phyloP scores from a whole-genome alignment of 345 rosid species.

The Iberis pinnata region DNA sequence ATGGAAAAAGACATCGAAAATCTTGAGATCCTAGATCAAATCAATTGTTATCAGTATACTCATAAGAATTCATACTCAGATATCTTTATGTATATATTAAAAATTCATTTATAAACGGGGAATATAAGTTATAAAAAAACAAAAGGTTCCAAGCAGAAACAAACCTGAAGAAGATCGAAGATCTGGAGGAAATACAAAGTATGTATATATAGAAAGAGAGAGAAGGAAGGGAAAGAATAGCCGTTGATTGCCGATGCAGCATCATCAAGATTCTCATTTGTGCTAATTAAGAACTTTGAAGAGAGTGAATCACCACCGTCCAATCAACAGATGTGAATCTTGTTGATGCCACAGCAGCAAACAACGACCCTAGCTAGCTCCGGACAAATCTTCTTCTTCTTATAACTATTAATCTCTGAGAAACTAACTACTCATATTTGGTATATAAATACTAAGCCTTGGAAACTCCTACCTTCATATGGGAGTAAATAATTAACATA shows the following conservation, averaged over 20 bases:
- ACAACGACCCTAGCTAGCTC: constrained; percentile 53
- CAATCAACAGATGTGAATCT: constrained; percentile 79
- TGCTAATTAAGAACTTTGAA: constrained; percentile 21
- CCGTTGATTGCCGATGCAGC: constrained; percentile 71
- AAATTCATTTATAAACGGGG: too few species aligned
- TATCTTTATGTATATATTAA: constrained; percentile 9
- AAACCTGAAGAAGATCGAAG: constrained; percentile 27
- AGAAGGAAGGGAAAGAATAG: constrained; percentile 5
- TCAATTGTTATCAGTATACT: constrained; percentile 3
- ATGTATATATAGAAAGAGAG: background rate
- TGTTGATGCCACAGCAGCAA: constrained; percentile 85
- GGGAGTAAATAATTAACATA: background rate
- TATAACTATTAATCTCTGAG: constrained; percentile 7
- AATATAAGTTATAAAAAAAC: background rate
- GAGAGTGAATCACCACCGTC: constrained; percentile 22
- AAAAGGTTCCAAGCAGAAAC: background rate
- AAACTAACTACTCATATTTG: too few species aligned
- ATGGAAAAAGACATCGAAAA: constrained; percentile 2
- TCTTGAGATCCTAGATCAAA: constrained; percentile 11
- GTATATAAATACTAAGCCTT: background rate
- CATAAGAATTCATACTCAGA: constrained; percentile 4
- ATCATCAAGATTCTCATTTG: constrained; percentile 98
- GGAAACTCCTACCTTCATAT: too few species aligned
- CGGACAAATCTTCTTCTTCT: constrained; percentile 1
- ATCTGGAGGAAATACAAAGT: constrained; percentile 9